Percentiles rank a stretch among this genome's conserved stretches.
Conservation (phyloP, 352 stramenopile species). For the Phytophthora tubulina region DNA sequence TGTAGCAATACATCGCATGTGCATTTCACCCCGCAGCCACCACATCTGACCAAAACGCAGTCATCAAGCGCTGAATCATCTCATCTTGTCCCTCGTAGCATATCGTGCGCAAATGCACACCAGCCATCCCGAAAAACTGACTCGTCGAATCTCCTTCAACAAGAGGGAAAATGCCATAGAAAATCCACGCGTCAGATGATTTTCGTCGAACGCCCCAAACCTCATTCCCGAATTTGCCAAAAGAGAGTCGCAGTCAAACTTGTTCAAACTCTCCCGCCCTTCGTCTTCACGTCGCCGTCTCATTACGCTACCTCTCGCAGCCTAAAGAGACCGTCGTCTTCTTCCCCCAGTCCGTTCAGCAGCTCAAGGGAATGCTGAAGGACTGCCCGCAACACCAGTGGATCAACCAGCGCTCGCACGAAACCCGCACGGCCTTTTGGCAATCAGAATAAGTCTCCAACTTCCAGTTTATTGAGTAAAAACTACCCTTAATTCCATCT, state of each 20-base stretch:
- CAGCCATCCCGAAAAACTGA: constrained; percentile 5
- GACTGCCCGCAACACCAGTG: constrained; percentile 92
- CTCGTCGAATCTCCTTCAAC: constrained; percentile 17
- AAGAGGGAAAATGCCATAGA: constrained; percentile 9
- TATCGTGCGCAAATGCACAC: background rate
- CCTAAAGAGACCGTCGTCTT: constrained; percentile 15
- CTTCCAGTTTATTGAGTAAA: constrained; percentile 11
- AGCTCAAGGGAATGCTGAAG: constrained; percentile 79
- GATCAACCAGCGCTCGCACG: constrained; percentile 90
- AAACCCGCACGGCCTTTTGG: constrained; percentile 82
- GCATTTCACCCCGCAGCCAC: background rate
- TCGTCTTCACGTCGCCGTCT: background rate
- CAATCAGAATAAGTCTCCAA: constrained; percentile 56
- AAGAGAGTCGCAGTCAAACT: constrained; percentile 10
- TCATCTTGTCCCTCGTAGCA: no score
- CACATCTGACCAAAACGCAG: background rate
- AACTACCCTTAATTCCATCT: constrained; percentile 9
- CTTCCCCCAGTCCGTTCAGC: constrained; percentile 23
- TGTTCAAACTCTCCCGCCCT: background rate
- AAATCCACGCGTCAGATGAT: constrained; percentile 9
- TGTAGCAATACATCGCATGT: background rate
- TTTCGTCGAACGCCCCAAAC: constrained; percentile 6
- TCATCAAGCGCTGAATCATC: no score
- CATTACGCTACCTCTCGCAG: background rate
- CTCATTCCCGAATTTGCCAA: constrained; percentile 35